Percentiles rank a stretch among this genome's conserved stretches.
Conservation (phyloP, 2,329 filamentous ascomycete genomes). For the Penicillium sp. region DNA sequence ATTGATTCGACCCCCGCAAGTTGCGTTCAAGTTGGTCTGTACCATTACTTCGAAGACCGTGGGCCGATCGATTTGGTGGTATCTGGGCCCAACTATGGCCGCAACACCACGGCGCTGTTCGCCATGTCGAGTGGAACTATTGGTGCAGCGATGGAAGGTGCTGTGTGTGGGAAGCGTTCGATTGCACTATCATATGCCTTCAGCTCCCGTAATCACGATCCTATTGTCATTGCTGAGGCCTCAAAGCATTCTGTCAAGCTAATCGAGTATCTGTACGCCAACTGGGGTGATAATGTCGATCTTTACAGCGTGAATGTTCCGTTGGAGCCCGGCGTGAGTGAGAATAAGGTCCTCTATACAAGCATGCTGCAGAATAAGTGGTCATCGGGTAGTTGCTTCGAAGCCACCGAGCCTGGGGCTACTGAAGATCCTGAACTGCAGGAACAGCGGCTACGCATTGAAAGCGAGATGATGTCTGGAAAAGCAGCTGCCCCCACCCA, state of each 20-base stretch:
- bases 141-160: slow-evolving; percentile 76
- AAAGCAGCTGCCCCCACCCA: slow-evolving; percentile 27
- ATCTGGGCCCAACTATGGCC: slow-evolving; percentile 80
- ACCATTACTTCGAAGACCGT: slow-evolving; percentile 75
- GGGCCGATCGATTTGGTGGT: slow-evolving; percentile 77
- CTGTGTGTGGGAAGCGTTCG: slow-evolving; percentile 68
- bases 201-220: slow-evolving; percentile 82
- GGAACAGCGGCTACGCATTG: slow-evolving; percentile 74
- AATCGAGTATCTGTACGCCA: slow-evolving; percentile 75
- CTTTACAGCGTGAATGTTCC: slow-evolving; percentile 94
- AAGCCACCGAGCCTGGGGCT: slow-evolving; percentile 70
- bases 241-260: slow-evolving; percentile 74
- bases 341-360: slow-evolving; percentile 77
- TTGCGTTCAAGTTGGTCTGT: slow-evolving; percentile 80
- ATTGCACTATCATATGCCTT: slow-evolving; percentile 92
- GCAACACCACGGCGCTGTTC: slow-evolving; percentile 81
- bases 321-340: slow-evolving; percentile 73
- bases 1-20: slow-evolving; percentile 81
- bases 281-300: slow-evolving; percentile 76
- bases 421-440: slow-evolving; percentile 66
- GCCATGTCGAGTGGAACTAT: slow-evolving; percentile 77
- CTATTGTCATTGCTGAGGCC: slow-evolving; percentile 76
- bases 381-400: slow-evolving; percentile 82
- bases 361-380: slow-evolving; percentile 90
- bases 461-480: slow-evolving; percentile 52